phyloP scores from a whole-genome alignment of 345 rosid genomes.

The Hypericum perforatum region DNA sequence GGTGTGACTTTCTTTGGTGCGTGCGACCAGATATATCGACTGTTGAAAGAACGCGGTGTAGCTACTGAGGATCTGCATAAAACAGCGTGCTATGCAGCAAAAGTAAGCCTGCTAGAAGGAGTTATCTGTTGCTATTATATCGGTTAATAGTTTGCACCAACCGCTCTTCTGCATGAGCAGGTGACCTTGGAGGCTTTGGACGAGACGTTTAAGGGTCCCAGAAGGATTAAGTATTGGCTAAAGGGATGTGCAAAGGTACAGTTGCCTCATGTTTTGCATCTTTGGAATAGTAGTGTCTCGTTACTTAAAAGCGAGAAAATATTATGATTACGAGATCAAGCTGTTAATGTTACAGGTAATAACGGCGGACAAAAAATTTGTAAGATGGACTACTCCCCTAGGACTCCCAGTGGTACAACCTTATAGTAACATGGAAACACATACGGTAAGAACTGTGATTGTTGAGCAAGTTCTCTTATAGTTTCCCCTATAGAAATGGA shows the following conservation, averaged over 20 bases:
- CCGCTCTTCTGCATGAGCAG: constrained; percentile 34
- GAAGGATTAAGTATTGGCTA: constrained; percentile 89
- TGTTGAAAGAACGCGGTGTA: constrained; percentile 67
- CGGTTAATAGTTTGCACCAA: constrained; percentile 15
- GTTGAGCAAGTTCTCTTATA: background rate
- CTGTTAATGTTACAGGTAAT: constrained; percentile 43
- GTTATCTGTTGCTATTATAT: background rate
- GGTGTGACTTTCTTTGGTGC: constrained; percentile 97
- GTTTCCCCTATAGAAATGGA: background rate
- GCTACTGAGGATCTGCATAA: constrained; percentile 46
- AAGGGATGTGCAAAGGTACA: constrained; percentile 95
- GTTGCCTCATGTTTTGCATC: constrained; percentile 2
- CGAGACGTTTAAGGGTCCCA: constrained; percentile 97
- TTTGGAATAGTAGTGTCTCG: no score
- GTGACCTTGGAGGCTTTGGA: constrained; percentile 75
- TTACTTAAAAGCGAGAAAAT: no score
- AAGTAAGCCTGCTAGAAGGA: constrained; percentile 37
- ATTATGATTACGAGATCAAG: no score
- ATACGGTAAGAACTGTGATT: constrained; percentile 44
- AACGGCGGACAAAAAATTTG: constrained; percentile 68
- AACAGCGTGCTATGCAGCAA: constrained; percentile 85
- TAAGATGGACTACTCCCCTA: constrained; percentile 85
- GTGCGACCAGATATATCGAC: constrained; percentile 85
- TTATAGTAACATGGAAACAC: constrained; percentile 66
- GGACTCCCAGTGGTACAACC: constrained; percentile 99